A percentile compares a stretch with the other conserved stretches of the same genome.
phyloP scores from a whole-genome alignment of 768 basidiomycete species.

The Lactifluus piperatus region DNA sequence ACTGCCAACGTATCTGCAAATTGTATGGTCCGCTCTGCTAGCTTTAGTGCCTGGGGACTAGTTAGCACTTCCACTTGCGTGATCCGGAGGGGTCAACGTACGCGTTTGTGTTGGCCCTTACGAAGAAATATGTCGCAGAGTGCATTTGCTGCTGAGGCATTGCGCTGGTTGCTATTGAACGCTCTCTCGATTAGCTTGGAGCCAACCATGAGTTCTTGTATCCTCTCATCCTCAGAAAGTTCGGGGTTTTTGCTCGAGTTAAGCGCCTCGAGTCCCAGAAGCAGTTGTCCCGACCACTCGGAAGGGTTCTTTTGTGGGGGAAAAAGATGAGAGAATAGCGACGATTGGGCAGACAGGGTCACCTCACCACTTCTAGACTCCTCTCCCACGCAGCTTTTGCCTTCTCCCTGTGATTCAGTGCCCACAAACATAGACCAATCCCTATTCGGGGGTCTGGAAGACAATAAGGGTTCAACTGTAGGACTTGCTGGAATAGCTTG shows the following conservation, averaged over 20 bases:
- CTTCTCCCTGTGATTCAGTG: conserved; percentile 71
- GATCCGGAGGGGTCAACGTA: conserved; percentile 24
- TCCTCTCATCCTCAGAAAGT: conserved; percentile 54
- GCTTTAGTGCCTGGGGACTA: conserved; percentile 62
- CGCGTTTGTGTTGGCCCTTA: conserved; percentile 56
- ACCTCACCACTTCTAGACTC: conserved; percentile 71
- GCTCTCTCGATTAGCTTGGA: conserved; percentile 67
- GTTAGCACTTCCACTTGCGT: background rate
- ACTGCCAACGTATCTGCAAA: conserved; percentile 84
- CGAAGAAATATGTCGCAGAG: conserved; percentile 72
- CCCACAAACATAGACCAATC: conserved; percentile 91
- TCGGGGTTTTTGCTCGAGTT: conserved; percentile 74
- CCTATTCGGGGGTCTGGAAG: conserved; percentile 92
- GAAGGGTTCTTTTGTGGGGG: conserved; percentile 49
- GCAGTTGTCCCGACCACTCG: conserved; percentile 70
- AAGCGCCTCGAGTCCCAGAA: conserved; percentile 79
- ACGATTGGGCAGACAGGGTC: background rate
- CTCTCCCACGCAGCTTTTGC: conserved; percentile 89
- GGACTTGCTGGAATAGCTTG: conserved; percentile 76
- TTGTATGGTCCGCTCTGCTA: conserved; percentile 90
- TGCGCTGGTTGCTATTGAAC: conserved; percentile 72
- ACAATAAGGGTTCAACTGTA: conserved; percentile 69
- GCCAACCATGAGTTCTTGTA: conserved; percentile 50
- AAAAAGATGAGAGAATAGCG: background rate
- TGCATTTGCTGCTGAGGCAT: conserved; percentile 76